These are phyloP conservation scores for Patellaria atrata DNA, from an alignment of 495 filamentous ascomycete genomes.

Conservation along the genomic window DNA sequence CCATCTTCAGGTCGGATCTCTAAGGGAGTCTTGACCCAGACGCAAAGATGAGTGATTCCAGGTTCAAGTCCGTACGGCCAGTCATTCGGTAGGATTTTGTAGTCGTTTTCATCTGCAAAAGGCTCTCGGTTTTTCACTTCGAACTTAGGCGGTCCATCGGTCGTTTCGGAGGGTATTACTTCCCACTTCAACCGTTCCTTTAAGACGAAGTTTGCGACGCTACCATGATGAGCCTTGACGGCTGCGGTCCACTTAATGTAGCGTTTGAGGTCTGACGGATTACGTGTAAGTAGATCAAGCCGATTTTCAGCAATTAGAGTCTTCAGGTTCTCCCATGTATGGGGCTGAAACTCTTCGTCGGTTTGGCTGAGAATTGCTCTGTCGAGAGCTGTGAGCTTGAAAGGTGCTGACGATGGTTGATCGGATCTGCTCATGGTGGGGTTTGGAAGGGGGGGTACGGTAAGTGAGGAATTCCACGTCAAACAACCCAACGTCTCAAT, in stretches of 20 bases:
- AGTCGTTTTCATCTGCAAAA: slow-evolving; percentile 57
- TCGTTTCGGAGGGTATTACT: slow-evolving; percentile 24
- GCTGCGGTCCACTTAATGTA: slow-evolving; percentile 68
- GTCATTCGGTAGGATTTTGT: slow-evolving; percentile 67
- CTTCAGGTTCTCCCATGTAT: slow-evolving; percentile 24
- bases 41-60: slow-evolving; percentile 57
- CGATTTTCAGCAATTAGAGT: slow-evolving; percentile 42
- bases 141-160: slow-evolving; percentile 32
- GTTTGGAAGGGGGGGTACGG: too few species aligned
- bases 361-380: slow-evolving; percentile 19
- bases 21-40: slow-evolving; percentile 50
- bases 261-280: slow-evolving; percentile 66
- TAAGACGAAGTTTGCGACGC: slow-evolving; percentile 62
- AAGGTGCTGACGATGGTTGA: too few species aligned
- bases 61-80: slow-evolving; percentile 74
- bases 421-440: too few species aligned
- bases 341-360: slow-evolving; percentile 24
- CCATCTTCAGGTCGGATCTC: slow-evolving; percentile 39
- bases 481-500: too few species aligned
- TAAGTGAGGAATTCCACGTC: too few species aligned
- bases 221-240: slow-evolving; percentile 58
- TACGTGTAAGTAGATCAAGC: slow-evolving; percentile 61
- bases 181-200: slow-evolving; percentile 64
- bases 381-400: slow-evolving; percentile 25
- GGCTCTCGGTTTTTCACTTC: slow-evolving; percentile 38